Evolutionary conservation across 208 protist species (phyloP), one percentile per base, ranked within the genome.

Genomic region (Blastocrithidia nonstop): DNA sequence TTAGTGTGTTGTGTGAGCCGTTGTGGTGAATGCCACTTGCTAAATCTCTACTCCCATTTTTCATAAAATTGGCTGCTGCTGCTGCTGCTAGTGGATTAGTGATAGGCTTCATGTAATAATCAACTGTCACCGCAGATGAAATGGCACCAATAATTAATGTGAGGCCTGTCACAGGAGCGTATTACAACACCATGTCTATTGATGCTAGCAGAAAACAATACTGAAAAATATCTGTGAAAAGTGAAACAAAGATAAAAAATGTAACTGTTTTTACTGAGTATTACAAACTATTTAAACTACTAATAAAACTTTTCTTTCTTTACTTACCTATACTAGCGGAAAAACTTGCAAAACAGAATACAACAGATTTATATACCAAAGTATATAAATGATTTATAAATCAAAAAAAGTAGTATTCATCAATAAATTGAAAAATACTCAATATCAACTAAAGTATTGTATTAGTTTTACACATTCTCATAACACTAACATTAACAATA

Each of bases 91-190:
- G 38, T 3, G 22, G 11, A 15, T 52, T 9, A 33, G 29, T n/a
- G 20, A 35, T 21, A 27, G 31, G 31, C 6, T n/a, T 32, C 4
- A 35, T 6, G 50, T 70, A 66, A 13, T 59, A 57, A 3, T 63
- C 61, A 0, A 45, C 23, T 8, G 61, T 54, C 40, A 69, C 22
- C 9, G 46, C 47, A 1, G 61, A 47, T 19, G 61, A 69, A 9
- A 75, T 33, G 16, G 45, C 20, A 16, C 65, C 71, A 24, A 74
- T 42, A 45, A 69, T 31, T 9, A 81, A 40, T 17, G 72, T 57
- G 38, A 80, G 48, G 19, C 71, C 71, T 35, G 71, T 76, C 8
- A 76, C 64, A 7, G 76, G 76, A 4, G 65, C 67, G 11, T 78
- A 50, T 25, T 73, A 67, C 13, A 86, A 50, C 40, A 70, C 55